Evolutionary conservation across 2,329 filamentous ascomycete genomes (phyloP).

Genomic region (Leptographium lundbergii): DNA sequence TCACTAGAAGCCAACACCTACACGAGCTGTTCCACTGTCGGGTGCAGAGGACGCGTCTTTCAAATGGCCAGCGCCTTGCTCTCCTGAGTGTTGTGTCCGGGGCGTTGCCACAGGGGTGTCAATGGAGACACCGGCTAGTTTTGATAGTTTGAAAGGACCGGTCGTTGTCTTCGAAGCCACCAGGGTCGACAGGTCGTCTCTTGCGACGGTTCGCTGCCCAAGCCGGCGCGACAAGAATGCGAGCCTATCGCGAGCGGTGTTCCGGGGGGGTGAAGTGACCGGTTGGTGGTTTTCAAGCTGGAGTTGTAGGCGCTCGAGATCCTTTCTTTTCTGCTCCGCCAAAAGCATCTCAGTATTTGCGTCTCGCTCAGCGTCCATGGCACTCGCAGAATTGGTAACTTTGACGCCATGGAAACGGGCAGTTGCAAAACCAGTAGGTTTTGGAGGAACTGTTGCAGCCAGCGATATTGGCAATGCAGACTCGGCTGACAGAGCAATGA

Average conservation of each 20-base stretch:
- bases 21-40: neutral
- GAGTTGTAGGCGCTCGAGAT: slow-evolving; percentile 31
- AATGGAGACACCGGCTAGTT: neutral
- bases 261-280: slow-evolving; percentile 13
- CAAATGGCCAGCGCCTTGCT: neutral
- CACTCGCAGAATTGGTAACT: neutral
- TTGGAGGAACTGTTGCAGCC: neutral
- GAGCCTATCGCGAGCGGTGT: slow-evolving; percentile 35
- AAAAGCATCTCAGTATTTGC: slow-evolving; percentile 35
- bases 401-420: neutral
- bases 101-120: neutral
- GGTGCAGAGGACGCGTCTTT: neutral
- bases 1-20: neutral
- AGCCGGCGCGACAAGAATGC: slow-evolving; percentile 22
- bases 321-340: slow-evolving; percentile 35
- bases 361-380: slow-evolving; percentile 25
- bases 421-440: neutral
- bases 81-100: neutral
- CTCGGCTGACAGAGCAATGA: no score
- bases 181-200: neutral
- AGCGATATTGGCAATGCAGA: no score
- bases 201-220: neutral
- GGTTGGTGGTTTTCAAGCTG: slow-evolving; percentile 26
- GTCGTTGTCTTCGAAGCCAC: neutral
- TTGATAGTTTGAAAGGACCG: neutral